Evolutionary conservation across 345 rosid genomes (phyloP), one percentile per base, ranked within the genome.

Genomic region (Euphorbia pulcherrima): DNA sequence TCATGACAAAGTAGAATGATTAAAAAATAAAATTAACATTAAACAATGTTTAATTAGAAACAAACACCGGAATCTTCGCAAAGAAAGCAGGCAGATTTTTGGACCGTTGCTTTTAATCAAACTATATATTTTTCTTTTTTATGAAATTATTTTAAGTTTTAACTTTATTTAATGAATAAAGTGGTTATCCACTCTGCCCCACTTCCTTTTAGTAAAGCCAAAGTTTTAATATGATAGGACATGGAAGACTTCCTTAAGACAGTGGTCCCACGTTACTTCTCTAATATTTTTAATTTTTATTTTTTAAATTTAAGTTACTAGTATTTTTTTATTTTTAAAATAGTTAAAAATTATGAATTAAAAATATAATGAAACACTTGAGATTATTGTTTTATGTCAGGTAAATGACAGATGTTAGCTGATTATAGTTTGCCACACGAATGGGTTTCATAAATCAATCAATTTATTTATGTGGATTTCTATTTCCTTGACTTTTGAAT

Each of bases 31-130:
- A 41, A 7, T 44, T 7, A 10, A 44, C 2, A 44, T 0, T 6
- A 44, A 44, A 44, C 50, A 44, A 44, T 7, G 16, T 44, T 44
- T 44, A 44, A 44, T 44, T 14, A 50, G 27, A 23, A 47, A 52
- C 46, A 68, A 78, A 75, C 80, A 64, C 37, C 81, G 83, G 83
- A 76, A 83, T 78, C 79, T 75, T 67, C 79, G 81, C 79, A 76
- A 74, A 63, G 78, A 83, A 83, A 83, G 14, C 70, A 5, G 84
- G 63, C 72, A 56, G 48, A 76, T 65, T 74, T 75, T 35, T 76
- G 75, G 80, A 75, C 82, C 74, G 73, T n/a, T 63, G 71, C 65
- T 46, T 60, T 58, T 13, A 37, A 58, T 59, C 1, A 3, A 44
- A 44, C 50, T 44, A 44, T 12, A 44, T 12, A 44, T 44, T 7